These are phyloP conservation scores for Parathielavia appendiculata DNA, from an alignment of 495 filamentous ascomycete species.

Conservation along the genomic window DNA sequence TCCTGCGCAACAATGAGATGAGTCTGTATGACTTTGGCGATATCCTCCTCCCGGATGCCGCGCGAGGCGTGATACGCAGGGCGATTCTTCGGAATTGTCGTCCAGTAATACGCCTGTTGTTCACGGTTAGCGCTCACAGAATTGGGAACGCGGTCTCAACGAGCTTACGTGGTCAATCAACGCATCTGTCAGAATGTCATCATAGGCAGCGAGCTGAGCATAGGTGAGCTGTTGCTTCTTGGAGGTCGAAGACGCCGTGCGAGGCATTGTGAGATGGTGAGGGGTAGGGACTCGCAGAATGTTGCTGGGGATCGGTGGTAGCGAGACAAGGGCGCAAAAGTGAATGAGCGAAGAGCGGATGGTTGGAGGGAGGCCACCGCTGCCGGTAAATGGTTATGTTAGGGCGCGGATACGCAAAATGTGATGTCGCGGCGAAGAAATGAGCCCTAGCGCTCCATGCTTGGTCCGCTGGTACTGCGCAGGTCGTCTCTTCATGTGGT, in stretches of 20 bases:
- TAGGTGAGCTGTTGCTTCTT: constrained; percentile 74
- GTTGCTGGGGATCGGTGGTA: not conserved
- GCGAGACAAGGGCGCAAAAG: not conserved
- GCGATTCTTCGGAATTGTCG: constrained; percentile 88
- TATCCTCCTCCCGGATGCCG: constrained; percentile 72
- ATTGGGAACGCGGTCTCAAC: not conserved
- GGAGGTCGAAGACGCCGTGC: constrained; percentile 4
- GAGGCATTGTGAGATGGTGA: constrained; percentile 19
- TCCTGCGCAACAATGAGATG: constrained; percentile 73
- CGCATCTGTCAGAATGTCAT: constrained; percentile 93
- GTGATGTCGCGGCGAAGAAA: constrained; percentile 11
- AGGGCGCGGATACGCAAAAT: constrained; percentile 10
- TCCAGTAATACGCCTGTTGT: constrained; percentile 85
- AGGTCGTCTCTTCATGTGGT: constrained; percentile 21
- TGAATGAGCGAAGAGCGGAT: constrained; percentile 2
- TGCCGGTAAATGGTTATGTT: not conserved
- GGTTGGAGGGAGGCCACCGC: constrained; percentile 4
- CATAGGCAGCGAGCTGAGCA: constrained; percentile 82
- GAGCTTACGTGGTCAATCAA: constrained; percentile 84
- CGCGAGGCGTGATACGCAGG: constrained; percentile 78
- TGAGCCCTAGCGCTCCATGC: constrained; percentile 17
- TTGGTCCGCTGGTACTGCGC: constrained; percentile 4
- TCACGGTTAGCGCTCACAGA: constrained; percentile 5
- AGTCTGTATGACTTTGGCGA: constrained; percentile 71
- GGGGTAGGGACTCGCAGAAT: not conserved